A percentile compares a stretch with the other conserved stretches of the same genome.
These are phyloP conservation scores for Trapa bicornis DNA, from an alignment of 345 rosid genomes.

Conservation along the genomic window DNA sequence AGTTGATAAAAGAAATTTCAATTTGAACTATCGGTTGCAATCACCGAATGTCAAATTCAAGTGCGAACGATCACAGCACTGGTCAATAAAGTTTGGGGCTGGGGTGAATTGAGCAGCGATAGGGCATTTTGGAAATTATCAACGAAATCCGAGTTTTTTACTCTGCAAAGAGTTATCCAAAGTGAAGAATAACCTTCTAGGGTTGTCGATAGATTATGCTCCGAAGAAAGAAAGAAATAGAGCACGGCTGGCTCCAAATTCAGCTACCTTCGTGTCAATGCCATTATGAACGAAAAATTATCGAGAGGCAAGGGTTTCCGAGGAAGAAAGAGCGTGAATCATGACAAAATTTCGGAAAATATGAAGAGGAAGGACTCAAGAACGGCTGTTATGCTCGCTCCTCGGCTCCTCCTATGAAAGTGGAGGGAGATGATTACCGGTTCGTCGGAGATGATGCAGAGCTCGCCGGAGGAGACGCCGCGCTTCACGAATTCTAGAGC, in stretches of 20 bases:
- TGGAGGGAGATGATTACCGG: slow-evolving; percentile 29
- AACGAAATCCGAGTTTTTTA: background rate
- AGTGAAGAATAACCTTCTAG: background rate
- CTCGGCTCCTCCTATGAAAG: background rate
- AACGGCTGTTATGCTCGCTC: background rate
- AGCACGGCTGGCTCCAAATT: background rate
- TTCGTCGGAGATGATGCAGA: slow-evolving; percentile 89
- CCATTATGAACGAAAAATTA: background rate
- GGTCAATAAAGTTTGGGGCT: background rate
- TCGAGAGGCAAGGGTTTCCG: background rate
- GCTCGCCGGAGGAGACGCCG: slow-evolving; percentile 76
- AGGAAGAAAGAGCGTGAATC: background rate
- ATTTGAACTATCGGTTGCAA: background rate
- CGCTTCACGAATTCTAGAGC: slow-evolving; percentile 79
- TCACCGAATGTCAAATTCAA: background rate
- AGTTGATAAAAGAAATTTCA: background rate
- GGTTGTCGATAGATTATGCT: background rate
- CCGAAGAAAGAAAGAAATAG: background rate
- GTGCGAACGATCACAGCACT: background rate
- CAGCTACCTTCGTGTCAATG: background rate
- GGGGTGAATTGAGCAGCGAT: background rate
- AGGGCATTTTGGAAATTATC: no score
- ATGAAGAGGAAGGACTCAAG: background rate
- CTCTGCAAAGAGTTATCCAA: background rate
- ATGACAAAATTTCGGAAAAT: background rate